Evolutionary conservation across 2,329 filamentous ascomycete species (phyloP), one percentile per base, ranked within the genome.

Genomic region (Huntiella decipiens): DNA sequence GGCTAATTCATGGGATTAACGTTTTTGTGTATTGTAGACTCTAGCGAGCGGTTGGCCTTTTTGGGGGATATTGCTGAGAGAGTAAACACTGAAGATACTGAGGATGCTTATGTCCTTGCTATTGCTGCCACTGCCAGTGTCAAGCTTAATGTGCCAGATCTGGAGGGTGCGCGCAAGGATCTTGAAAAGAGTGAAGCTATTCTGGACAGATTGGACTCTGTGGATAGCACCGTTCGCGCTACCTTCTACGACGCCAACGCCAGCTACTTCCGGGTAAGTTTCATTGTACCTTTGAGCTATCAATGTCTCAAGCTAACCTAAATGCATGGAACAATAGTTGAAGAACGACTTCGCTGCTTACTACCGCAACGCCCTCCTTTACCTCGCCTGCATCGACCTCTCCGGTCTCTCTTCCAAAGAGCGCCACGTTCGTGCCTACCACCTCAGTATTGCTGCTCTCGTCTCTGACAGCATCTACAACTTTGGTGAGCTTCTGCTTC

Each of bases 391-490:
- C 64, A 83, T 98, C 58, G 82, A 95, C 56, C 66, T 95, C 52
- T 70, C 77, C 50, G 73, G 81, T 46, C 70, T 98, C 48, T 71
- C 78, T 38, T 66, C 76, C 45, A 68, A 73, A 46, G 87, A 98
- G 61, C 80, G 83, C 56, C 79, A 79, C 60, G 73, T 73, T 50
- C 79, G 88, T 55, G 91, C 91, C 38, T 93, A 94, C 65, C 86
- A 95, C 61, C 78, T 98, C 51, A 82, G 82, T 57, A 79, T 96
- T 45, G 86, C 91, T 22, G 91, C 91, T 7, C 73, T 98, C 6
- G 82, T 95, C 35, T 95, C 87, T 43, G 83, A 88, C 57, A 84
- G 77, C 56, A 98, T 96, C 66, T 96, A 98, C 75, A 98, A 98
- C 69, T 98, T 98, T 56, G 91, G 91, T 61, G 91, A 98, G 68